Evolutionary conservation across 495 filamentous ascomycete species (phyloP).

Genomic region (Chlorociboria aeruginascens): DNA sequence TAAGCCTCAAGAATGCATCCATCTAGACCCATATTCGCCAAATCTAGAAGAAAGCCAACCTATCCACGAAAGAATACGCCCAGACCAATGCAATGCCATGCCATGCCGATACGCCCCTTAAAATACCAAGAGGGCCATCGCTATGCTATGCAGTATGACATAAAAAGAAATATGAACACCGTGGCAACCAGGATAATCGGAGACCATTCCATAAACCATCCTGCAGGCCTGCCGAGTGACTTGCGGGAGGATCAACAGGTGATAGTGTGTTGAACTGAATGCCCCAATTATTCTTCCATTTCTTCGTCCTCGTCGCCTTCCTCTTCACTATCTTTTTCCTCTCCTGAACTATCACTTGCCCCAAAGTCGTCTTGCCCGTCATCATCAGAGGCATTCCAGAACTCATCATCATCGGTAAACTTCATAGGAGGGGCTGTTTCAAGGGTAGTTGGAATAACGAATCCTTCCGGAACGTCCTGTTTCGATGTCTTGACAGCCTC

Average conservation of each 20-base stretch:
- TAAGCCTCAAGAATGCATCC: slow-evolving; percentile 1
- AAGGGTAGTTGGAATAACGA: slow-evolving; percentile 68
- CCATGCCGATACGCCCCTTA: slow-evolving; percentile 4
- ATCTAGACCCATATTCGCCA: slow-evolving; percentile 2
- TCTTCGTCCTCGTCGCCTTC: slow-evolving; percentile 11
- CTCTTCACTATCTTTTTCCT: slow-evolving; percentile 30
- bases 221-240: background rate
- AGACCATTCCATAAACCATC: background rate
- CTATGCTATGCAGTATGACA: slow-evolving; percentile 12
- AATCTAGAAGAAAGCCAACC: slow-evolving; percentile 3
- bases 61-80: slow-evolving; percentile 2
- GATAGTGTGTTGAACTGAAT: background rate
- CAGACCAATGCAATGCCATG: slow-evolving; percentile 7
- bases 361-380: slow-evolving; percentile 63
- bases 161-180: slow-evolving; percentile 1
- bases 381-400: slow-evolving; percentile 75
- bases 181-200: background rate
- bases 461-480: slow-evolving; percentile 67
- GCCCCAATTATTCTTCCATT: slow-evolving; percentile 7
- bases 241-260: background rate
- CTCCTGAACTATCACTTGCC: slow-evolving; percentile 54
- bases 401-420: slow-evolving; percentile 58
- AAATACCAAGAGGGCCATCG: slow-evolving; percentile 1
- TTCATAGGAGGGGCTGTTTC: slow-evolving; percentile 46
- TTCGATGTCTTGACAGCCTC: slow-evolving; percentile 62